phyloP scores from a whole-genome alignment of 2,329 filamentous ascomycete genomes.

The Fusarium veterinarium region DNA sequence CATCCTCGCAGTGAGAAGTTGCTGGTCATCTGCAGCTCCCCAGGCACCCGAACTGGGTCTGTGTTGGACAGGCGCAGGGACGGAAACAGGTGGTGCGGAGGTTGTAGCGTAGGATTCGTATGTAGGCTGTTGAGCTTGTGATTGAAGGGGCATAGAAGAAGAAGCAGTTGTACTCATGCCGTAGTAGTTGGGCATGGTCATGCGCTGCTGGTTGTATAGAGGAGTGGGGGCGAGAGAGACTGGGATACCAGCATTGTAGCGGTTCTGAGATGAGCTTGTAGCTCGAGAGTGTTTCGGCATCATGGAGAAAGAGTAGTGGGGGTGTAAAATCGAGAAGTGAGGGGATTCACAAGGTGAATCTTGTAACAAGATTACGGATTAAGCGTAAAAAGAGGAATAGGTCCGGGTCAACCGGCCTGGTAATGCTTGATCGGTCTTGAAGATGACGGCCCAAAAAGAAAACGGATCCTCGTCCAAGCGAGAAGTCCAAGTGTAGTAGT shows the following conservation, averaged over 20 bases:
- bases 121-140: constrained; percentile 48
- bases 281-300: constrained; percentile 61
- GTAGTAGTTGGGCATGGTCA: constrained; percentile 57
- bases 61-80: constrained; percentile 59
- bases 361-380: constrained; percentile 44
- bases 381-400: constrained; percentile 38
- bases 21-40: constrained; percentile 79
- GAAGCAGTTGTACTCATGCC: constrained; percentile 50
- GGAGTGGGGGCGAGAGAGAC: constrained; percentile 56
- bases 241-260: constrained; percentile 49
- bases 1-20: constrained; percentile 76
- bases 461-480: constrained; percentile 33
- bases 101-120: constrained; percentile 55
- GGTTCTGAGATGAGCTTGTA: constrained; percentile 50
- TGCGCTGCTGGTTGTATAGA: constrained; percentile 57
- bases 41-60: constrained; percentile 75
- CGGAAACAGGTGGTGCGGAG: constrained; percentile 48
- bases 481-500: constrained; percentile 27
- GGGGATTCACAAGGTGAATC: constrained; percentile 26
- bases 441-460: constrained; percentile 33
- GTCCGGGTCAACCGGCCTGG: constrained; percentile 45
- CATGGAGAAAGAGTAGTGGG: constrained; percentile 27
- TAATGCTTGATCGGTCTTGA: constrained; percentile 36
- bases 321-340: constrained; percentile 21
- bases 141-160: constrained; percentile 45